Percentiles rank a stretch among this genome's conserved stretches.
phyloP scores from a whole-genome alignment of 129 eudicot species.

The Escallonia rubra region DNA sequence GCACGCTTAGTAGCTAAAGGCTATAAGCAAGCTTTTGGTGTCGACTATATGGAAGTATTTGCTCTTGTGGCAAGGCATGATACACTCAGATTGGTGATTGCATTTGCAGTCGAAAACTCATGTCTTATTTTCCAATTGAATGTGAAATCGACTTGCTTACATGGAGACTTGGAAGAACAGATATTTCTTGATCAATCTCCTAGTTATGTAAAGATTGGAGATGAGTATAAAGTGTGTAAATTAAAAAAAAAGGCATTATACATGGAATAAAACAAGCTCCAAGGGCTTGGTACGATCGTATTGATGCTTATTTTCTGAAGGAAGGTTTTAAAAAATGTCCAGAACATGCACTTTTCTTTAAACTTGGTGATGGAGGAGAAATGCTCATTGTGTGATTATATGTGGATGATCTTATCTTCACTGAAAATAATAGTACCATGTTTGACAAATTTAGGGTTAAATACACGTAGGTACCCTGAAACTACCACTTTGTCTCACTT shows the following conservation, averaged over 20 bases:
- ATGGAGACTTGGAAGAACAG: not conserved
- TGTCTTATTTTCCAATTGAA: constrained; percentile 4
- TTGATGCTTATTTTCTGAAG: no score
- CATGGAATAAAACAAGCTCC: no score
- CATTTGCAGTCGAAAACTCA: not conserved
- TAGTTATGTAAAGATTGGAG: constrained; percentile 1
- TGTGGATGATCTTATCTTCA: no score
- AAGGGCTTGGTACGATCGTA: no score
- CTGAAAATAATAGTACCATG: no score
- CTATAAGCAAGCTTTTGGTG: not conserved
- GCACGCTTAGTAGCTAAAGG: not conserved
- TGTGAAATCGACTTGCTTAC: not conserved
- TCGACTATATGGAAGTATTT: not conserved
- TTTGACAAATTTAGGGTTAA: no score
- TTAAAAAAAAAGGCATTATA: not conserved
- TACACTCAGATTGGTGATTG: constrained; percentile 1
- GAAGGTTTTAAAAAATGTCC: no score
- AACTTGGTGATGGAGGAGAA: no score
- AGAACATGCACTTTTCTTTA: no score
- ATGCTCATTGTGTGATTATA: no score
- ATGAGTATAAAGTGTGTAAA: constrained; percentile 3
- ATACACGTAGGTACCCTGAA: no score
- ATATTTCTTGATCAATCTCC: constrained; percentile 6
- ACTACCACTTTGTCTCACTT: no score
- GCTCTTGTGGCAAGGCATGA: not conserved